These are phyloP conservation scores for Tulasnella sp. DNA, from an alignment of 768 basidiomycete genomes.

Conservation along the genomic window DNA sequence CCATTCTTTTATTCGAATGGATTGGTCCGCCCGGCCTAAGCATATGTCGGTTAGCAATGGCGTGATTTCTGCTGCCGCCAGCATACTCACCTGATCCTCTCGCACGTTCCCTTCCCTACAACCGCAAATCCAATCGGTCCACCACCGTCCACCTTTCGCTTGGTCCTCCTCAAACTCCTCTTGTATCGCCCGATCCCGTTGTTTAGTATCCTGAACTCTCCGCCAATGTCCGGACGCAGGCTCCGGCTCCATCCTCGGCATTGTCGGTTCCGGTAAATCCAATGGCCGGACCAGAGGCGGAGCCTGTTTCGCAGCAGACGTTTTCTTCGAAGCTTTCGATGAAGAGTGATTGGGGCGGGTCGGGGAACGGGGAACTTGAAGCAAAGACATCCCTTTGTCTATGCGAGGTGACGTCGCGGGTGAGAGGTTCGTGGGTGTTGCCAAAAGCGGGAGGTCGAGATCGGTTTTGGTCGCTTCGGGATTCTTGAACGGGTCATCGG, in stretches of 20 bases:
- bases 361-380: not conserved
- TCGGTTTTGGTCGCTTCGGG: not conserved
- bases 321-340: not conserved
- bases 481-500: conserved; percentile 7
- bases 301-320: not conserved
- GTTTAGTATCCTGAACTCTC: not conserved
- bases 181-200: conserved; percentile 14
- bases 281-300: conserved; percentile 12
- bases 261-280: conserved; percentile 11
- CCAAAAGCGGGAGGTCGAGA: not conserved
- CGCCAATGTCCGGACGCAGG: conserved; percentile 15
- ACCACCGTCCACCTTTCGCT: conserved; percentile 21
- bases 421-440: conserved; percentile 4
- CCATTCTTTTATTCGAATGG: conserved; percentile 24
- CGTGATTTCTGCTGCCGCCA: not conserved
- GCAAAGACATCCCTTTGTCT: not conserved
- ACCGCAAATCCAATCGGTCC: conserved; percentile 25
- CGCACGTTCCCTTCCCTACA: conserved; percentile 21
- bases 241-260: conserved; percentile 17
- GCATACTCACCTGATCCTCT: conserved; percentile 23
- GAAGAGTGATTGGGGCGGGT: not conserved
- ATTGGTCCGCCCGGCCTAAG: conserved; percentile 24
- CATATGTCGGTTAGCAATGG: not conserved
- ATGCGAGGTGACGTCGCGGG: not conserved
- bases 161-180: conserved; percentile 18